Base-by-base conservation (phyloP, 2,329 filamentous ascomycete genomes). In the Didymella exigua region DNA sequence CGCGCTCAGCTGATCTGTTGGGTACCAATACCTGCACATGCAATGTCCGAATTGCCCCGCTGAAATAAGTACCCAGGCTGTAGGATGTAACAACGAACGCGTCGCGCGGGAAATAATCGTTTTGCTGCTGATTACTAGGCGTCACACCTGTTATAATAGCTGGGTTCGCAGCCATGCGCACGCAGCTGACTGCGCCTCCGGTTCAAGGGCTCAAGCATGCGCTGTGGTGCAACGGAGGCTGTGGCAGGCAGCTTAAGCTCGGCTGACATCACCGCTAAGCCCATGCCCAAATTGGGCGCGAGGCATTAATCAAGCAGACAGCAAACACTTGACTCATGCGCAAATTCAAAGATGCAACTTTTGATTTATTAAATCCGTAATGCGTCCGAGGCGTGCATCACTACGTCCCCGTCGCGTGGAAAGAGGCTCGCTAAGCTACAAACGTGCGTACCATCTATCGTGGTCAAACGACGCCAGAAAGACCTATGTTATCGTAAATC, bases 141-240 rank as follows among this genome's bases (percentile, higher is more conserved):
- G 37, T 11, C 13, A 33, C 47, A 51, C 59, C 49, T 31, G 47
- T 59, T 54, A 58, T 51, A 62, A 58, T 51, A 62, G 50, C 56
- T 58, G 37, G 37, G 36, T 46, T 47, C 38, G 44, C 54, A 50
- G 51, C 52, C 49, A 52, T 60, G 56, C 45, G 56, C 56, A 54
- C 59, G 55, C 59, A 67, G 60, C 61, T 67, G 62, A 69, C 67
- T 69, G 62, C 63, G 67, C 66, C 68, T 62, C 63, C 61, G 57
- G 33, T 57, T 49, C 55, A 45, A 47, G 58, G 57, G 33, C 58
- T 49, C 55, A 45, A 47, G 58, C 51, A 53, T 58, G 59, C 56
- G 58, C 51, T 56, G 58, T 53, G 46, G 51, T 54, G 38, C 45
- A 56, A 43, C 55, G 55, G 36, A 43, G 36, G 46, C 48, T 59